Evolutionary conservation across 139 green algal genomes (phyloP), one percentile per base, ranked within the genome.

Genomic region (Gonium pectorale): DNA sequence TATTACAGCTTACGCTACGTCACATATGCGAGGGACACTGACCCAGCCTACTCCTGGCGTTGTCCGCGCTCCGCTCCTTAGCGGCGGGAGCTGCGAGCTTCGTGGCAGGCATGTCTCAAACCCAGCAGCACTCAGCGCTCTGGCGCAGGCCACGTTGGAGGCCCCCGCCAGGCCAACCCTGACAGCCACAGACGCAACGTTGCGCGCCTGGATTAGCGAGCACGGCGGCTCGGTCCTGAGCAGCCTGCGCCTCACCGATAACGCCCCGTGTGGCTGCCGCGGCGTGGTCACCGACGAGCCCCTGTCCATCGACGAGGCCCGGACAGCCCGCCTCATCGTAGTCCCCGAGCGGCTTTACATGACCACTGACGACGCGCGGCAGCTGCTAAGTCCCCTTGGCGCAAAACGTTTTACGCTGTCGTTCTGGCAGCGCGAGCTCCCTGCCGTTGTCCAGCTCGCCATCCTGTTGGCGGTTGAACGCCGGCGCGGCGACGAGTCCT

Each of bases 281-380:
- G 86, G 86, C 5, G 35, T 90, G 31, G n/a, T 90, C 31, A 49
- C 80, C 24, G 67, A n/a, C 0, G 35, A 8, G 22, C 41, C 69
- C 9, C 80, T 90, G 5, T 19, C 31, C 5, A 13, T 60, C 35
- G 52, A 69, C 15, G 31, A 67, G 3, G 24, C 26, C 27, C 26
- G 35, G 2, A 11, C 73, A 17, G 1, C 49, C 29, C 67, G 73
- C 2, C 73, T 88, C 21, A 68, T 90, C 29, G 37, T 78, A 5
- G 81, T 90, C 0, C 86, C 86, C 5, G 81, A 90, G 66, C 26
- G 52, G 9, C 81, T 86, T 15, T 90, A 88, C 60, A 82, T 88
- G 59, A 88, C 81, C 43, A 38, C 81, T 0, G 69, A 73, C 6
- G 52, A 72, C 21, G 86, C 86, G 21, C 37, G 67, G 0, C 37